Percentiles rank a stretch among this genome's conserved stretches.
phyloP scores from a whole-genome alignment of 257 asterid species.

The Penstemon barbatus region DNA sequence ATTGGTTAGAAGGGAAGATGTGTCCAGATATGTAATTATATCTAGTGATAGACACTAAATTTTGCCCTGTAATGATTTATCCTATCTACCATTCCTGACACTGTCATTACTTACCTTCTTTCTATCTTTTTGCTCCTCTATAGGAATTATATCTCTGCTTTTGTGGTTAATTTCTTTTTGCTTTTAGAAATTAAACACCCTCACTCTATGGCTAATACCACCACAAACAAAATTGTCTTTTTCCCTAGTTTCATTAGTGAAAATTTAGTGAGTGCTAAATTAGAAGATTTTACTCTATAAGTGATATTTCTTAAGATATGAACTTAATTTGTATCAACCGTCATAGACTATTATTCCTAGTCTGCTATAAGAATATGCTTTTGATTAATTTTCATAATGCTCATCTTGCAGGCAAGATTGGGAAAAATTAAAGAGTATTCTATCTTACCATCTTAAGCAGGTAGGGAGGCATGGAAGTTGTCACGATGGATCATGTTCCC shows the following conservation, averaged over 20 bases:
- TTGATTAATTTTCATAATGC: conserved; percentile 21
- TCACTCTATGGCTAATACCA: not conserved
- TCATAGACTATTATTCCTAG: conserved; percentile 2
- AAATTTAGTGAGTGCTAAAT: not conserved
- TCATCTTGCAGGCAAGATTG: conserved; percentile 70
- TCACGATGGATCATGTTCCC: conserved; percentile 9
- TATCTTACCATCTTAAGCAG: conserved; percentile 81
- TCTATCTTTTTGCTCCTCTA: not conserved
- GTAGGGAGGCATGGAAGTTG: conserved; percentile 46
- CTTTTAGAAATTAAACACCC: not conserved
- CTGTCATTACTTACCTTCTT: not conserved
- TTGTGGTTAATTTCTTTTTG: not conserved
- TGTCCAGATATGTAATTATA: conserved; percentile 2
- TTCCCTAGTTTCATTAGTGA: not conserved
- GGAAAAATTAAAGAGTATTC: conserved; percentile 66
- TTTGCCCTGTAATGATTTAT: not conserved
- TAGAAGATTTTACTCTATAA: not conserved
- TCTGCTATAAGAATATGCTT: conserved; percentile 3
- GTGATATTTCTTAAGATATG: not conserved
- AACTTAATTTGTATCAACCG: not conserved
- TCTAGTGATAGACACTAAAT: not conserved
- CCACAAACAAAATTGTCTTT: conserved; percentile 6
- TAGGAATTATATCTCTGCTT: conserved; percentile 1
- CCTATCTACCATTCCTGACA: not conserved
- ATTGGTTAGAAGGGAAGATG: conserved; percentile 1